These are phyloP conservation scores for Luffa aegyptiaca DNA, from an alignment of 306 rosid species.

Conservation along the genomic window DNA sequence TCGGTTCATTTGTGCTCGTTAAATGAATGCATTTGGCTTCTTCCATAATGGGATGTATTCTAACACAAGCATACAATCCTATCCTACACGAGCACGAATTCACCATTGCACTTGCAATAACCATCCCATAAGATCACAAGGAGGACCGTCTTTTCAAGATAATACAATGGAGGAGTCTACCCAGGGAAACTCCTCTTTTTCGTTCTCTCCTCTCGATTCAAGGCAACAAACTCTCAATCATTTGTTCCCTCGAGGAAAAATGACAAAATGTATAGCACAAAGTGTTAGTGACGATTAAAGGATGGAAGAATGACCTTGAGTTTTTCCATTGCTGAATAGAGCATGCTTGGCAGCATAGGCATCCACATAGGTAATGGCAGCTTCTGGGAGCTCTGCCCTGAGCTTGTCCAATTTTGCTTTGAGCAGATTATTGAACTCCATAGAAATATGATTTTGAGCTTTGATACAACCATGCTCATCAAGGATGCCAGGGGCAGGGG, in stretches of 20 bases:
- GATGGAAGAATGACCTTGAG: constrained; percentile 36
- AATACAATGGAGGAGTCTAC: neutral
- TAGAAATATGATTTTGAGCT: constrained; percentile 56
- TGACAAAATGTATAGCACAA: neutral
- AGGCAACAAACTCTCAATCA: neutral
- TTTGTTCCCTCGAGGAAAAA: neutral
- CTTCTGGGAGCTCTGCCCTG: constrained; percentile 65
- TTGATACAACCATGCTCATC: constrained; percentile 63
- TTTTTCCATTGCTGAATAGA: constrained; percentile 58
- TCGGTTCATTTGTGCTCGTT: neutral
- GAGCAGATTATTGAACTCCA: constrained; percentile 60
- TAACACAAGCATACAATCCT: neutral
- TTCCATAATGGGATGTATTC: neutral
- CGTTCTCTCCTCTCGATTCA: neutral
- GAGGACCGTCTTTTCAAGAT: neutral
- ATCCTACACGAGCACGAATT: neutral
- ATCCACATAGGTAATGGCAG: constrained; percentile 80
- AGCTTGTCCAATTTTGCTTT: constrained; percentile 56
- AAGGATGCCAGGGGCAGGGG: constrained; percentile 40
- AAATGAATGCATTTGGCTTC: neutral
- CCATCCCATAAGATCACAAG: neutral
- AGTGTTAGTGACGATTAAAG: neutral
- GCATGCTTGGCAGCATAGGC: constrained; percentile 69
- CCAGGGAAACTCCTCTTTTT: too few species aligned
- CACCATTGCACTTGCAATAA: neutral